Conservation (phyloP, 202 grass and related monocot species). For the Panicum hallii region DNA sequence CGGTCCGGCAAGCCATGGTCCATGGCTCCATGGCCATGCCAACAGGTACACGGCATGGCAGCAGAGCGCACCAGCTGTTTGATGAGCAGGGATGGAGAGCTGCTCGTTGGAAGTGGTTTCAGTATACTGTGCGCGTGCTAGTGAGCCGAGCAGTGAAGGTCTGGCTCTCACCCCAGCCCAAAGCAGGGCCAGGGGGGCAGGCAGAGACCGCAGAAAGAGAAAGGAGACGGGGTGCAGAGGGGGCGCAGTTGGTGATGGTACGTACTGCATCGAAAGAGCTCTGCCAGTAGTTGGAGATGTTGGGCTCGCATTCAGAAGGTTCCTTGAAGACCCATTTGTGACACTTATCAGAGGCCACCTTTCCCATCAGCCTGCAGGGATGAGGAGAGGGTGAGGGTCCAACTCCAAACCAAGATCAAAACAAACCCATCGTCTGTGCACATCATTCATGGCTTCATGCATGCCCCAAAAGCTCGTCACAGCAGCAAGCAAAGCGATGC, state of each 20-base stretch:
- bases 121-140: neutral
- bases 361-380: constrained; percentile 91
- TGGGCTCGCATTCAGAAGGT: constrained; percentile 99
- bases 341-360: constrained; percentile 99
- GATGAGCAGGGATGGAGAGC: constrained; percentile 29
- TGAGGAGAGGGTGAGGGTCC: constrained; percentile 14
- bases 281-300: constrained; percentile 99
- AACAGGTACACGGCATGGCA: constrained; percentile 14
- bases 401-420: constrained; percentile 33
- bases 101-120: neutral
- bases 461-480: constrained; percentile 1
- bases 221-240: neutral
- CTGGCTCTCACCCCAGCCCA: neutral
- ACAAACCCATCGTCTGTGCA: neutral
- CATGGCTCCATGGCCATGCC: neutral
- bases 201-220: constrained; percentile 52
- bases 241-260: constrained; percentile 39
- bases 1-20: constrained; percentile 3
- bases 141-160: neutral
- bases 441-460: neutral
- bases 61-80: neutral
- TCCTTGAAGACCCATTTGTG: constrained; percentile 99
- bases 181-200: constrained; percentile 25
- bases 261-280: constrained; percentile 99
- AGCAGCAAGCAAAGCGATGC: neutral